Conservation (phyloP, 23 red algal genomes). For the Gracilaria gracilis region DNA sequence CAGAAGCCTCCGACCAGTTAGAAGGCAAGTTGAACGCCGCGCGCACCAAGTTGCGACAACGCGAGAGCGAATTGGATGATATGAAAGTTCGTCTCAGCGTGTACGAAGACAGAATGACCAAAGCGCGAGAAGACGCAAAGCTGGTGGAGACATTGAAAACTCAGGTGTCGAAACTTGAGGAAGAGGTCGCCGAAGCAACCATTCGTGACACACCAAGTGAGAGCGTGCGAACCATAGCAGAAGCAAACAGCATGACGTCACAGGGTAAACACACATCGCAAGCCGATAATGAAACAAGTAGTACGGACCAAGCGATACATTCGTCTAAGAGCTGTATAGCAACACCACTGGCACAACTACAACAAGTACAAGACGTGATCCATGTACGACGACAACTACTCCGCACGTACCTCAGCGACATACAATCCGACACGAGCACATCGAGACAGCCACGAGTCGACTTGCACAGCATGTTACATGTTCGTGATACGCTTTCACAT, state of each 20-base stretch:
- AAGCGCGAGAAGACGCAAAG: slow-evolving; percentile 17
- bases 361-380: slow-evolving; percentile 15
- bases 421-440: not conserved
- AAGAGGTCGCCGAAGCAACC: not conserved
- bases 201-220: not conserved
- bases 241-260: not conserved
- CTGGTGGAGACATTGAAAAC: slow-evolving; percentile 25
- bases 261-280: not conserved
- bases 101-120: slow-evolving; percentile 36
- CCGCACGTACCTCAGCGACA: not conserved
- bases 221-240: not conserved
- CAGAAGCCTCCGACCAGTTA: not conserved
- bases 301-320: not conserved
- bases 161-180: slow-evolving; percentile 16
- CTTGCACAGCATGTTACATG: not conserved
- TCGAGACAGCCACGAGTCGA: not conserved
- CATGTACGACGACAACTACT: slow-evolving; percentile 22
- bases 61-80: slow-evolving; percentile 20
- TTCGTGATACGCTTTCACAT: slow-evolving; percentile 4
- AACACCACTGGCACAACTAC: slow-evolving; percentile 32
- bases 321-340: not conserved
- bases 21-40: slow-evolving; percentile 8
- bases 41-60: slow-evolving; percentile 28
- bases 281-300: not conserved
- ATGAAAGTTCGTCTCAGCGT: slow-evolving; percentile 21